Percentiles rank a stretch among this genome's conserved stretches.
phyloP scores from a whole-genome alignment of 2,329 filamentous ascomycete genomes.

The Colletotrichum gloeosporioides region DNA sequence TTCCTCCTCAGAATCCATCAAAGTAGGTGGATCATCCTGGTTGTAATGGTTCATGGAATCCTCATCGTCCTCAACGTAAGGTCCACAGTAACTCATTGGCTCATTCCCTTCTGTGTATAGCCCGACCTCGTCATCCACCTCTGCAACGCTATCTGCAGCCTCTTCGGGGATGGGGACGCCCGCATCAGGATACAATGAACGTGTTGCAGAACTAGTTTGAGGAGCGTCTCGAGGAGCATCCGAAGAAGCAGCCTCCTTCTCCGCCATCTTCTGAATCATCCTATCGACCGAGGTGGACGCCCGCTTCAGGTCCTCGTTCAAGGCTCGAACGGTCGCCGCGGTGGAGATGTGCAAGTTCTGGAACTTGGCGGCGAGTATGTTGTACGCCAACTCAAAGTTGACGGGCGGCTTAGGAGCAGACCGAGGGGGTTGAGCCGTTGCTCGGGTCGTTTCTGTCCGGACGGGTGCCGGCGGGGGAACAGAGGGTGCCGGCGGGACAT shows the following conservation, averaged over 20 bases:
- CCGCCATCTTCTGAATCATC: not conserved
- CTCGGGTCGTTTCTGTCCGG: not conserved
- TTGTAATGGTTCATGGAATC: not conserved
- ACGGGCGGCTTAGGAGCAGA: not conserved
- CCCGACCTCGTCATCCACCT: not conserved
- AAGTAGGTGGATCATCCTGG: not conserved
- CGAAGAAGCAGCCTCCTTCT: not conserved
- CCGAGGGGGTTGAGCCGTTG: not conserved
- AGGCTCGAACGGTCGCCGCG: not conserved
- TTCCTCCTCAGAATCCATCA: not conserved
- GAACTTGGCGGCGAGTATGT: not conserved
- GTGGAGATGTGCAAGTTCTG: not conserved
- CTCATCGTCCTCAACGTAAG: not conserved
- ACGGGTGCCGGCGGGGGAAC: not conserved
- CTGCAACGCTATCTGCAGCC: not conserved
- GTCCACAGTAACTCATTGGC: rapidly evolving
- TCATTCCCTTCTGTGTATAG: not conserved
- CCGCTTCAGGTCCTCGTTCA: not conserved
- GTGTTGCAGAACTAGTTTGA: not conserved
- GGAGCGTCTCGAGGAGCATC: not conserved
- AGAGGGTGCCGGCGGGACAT: not conserved
- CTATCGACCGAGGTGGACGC: not conserved
- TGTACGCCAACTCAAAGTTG: not conserved
- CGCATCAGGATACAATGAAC: not conserved
- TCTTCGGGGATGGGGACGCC: not conserved